A percentile compares a stretch with the other conserved stretches of the same genome.
Conservation (phyloP, 352 stramenopile genomes). For the Phytophthora melonis region DNA sequence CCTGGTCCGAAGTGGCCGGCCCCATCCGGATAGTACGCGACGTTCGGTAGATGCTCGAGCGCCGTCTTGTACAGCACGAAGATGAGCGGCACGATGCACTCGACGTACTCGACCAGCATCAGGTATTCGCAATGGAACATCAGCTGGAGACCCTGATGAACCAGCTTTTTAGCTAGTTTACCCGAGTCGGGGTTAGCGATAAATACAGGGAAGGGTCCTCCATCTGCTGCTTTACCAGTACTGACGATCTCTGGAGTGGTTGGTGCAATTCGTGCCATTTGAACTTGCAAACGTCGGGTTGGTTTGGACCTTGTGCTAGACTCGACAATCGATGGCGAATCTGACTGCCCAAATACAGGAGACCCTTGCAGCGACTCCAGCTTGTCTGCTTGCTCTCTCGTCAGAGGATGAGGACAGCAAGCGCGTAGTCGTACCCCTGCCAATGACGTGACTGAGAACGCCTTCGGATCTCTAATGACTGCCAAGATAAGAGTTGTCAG, state of each 20-base stretch:
- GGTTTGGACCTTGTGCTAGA: too few species aligned
- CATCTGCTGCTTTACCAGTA: background rate
- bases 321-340: too few species aligned
- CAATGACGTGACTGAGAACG: background rate
- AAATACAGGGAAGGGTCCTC: background rate
- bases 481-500: background rate
- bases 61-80: background rate
- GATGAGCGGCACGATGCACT: background rate
- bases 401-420: background rate
- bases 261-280: background rate
- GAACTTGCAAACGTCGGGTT: too few species aligned
- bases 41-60: background rate
- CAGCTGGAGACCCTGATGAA: background rate
- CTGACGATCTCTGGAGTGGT: background rate
- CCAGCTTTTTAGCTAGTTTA: background rate
- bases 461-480: too few species aligned
- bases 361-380: too few species aligned
- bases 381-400: background rate
- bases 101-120: background rate
- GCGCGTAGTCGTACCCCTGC: background rate
- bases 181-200: background rate
- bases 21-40: background rate
- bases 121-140: conserved; percentile 3
- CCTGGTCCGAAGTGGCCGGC: background rate
- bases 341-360: too few species aligned